Conservation (phyloP, 306 rosid species). For the Vigna unguiculata region DNA sequence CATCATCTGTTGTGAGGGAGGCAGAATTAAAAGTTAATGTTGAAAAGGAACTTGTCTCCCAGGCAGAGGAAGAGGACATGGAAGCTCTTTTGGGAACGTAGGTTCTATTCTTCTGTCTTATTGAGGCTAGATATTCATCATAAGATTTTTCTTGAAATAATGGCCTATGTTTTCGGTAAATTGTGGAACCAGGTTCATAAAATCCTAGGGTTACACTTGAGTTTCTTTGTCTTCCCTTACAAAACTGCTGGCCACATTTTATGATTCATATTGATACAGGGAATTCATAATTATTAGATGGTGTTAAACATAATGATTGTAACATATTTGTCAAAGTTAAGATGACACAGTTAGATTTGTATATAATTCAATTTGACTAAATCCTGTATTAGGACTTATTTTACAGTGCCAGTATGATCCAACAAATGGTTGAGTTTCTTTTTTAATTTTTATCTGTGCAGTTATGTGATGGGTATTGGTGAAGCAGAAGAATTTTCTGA, state of each 20-base stretch:
- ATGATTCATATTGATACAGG: conserved; percentile 10
- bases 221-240: conserved; percentile 4
- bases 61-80: conserved; percentile 99
- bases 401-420: conserved; percentile 29
- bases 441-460: conserved; percentile 50
- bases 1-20: conserved; percentile 64
- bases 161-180: conserved; percentile 28
- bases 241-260: conserved; percentile 10
- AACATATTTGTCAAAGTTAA: conserved; percentile 26
- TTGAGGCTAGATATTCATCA: conserved; percentile 34
- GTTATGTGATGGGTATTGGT: conserved; percentile 95
- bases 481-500: conserved; percentile 98
- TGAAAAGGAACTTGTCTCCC: conserved; percentile 96
- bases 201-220: not conserved
- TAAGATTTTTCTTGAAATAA: conserved; percentile 21
- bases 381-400: not conserved
- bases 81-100: conserved; percentile 99
- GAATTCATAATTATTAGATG: conserved; percentile 35
- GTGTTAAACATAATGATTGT: conserved; percentile 20
- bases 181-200: conserved; percentile 25
- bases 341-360: conserved; percentile 9
- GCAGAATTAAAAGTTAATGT: conserved; percentile 85
- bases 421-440: conserved; percentile 34
- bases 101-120: conserved; percentile 50
- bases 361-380: conserved; percentile 12